Evolutionary conservation across 225 moss, liverwort and hornwort species (phyloP).

Genomic region (Polytrichum formosum): DNA sequence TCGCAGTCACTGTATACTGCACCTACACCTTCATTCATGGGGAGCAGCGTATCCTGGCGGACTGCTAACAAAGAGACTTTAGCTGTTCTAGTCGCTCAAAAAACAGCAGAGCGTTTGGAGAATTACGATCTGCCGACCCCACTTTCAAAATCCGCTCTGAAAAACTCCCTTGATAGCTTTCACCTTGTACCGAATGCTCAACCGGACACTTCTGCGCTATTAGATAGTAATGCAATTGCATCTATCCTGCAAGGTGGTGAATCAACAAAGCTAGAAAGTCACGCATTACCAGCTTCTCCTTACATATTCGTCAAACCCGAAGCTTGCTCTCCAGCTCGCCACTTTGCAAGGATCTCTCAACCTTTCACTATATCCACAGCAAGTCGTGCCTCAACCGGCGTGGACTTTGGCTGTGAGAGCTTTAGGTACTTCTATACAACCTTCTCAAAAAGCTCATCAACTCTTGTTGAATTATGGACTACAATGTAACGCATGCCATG

Average conservation of each 20-base stretch:
- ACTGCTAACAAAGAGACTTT: constrained; percentile 49
- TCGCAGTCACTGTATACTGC: constrained; percentile 14
- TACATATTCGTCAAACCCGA: constrained; percentile 23
- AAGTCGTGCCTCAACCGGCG: constrained; percentile 19
- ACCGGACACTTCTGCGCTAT: constrained; percentile 20
- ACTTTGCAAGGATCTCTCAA: constrained; percentile 38
- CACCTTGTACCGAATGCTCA: constrained; percentile 20
- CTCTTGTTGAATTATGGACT: not conserved
- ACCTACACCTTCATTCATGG: constrained; percentile 21
- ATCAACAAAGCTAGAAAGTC: constrained; percentile 32
- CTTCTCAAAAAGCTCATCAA: no score
- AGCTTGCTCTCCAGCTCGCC: constrained; percentile 15
- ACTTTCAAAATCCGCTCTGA: constrained; percentile 28
- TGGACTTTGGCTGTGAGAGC: constrained; percentile 23
- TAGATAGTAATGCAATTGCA: constrained; percentile 35
- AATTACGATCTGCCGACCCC: constrained; percentile 59
- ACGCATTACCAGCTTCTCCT: constrained; percentile 36
- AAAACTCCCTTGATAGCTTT: constrained; percentile 31
- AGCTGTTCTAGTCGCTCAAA: constrained; percentile 44
- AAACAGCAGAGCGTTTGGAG: constrained; percentile 40
- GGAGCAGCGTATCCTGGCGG: constrained; percentile 36
- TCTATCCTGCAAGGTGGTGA: constrained; percentile 48
- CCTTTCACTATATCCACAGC: constrained; percentile 48
- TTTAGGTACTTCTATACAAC: constrained; percentile 31
- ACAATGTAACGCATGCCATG: not conserved